Percentiles rank a stretch among this genome's conserved stretches.
Evolutionary conservation across 192 early-diverging fungal species (phyloP).

Genomic region (Pecoramyces ruminantium): DNA sequence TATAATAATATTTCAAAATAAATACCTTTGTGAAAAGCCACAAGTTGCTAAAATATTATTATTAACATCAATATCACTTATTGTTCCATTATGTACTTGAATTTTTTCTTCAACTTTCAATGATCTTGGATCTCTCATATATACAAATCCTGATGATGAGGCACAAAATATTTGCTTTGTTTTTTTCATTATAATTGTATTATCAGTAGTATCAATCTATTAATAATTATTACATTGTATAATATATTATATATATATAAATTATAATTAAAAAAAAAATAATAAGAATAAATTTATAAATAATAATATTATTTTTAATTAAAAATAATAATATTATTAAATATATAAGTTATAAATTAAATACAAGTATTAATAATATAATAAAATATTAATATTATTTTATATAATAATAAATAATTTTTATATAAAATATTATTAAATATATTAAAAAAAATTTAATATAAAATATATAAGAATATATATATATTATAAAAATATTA

Average conservation of each 20-base stretch:
- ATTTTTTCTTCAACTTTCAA: conserved; percentile 41
- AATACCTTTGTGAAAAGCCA: conserved; percentile 49
- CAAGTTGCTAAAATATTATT: conserved; percentile 59
- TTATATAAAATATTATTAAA: too few species aligned
- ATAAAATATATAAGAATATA: too few species aligned
- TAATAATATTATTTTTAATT: too few species aligned
- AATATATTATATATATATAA: not conserved
- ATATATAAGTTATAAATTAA: too few species aligned
- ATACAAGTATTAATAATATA: too few species aligned
- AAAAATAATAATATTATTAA: too few species aligned
- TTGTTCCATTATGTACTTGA: conserved; percentile 55
- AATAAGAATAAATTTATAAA: too few species aligned
- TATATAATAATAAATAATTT: too few species aligned
- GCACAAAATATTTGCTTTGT: conserved; percentile 45
- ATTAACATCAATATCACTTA: conserved; percentile 58
- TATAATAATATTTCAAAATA: too few species aligned
- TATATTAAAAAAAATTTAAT: too few species aligned
- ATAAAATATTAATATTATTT: too few species aligned
- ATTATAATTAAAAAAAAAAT: conserved; percentile 1
- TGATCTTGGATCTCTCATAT: conserved; percentile 45
- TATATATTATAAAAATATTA: too few species aligned
- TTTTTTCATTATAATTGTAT: conserved; percentile 50
- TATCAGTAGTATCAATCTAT: conserved; percentile 19
- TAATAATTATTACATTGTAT: not conserved
- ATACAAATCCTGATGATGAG: conserved; percentile 40